Evolutionary conservation across 2,329 filamentous ascomycete genomes (phyloP), one percentile per base, ranked within the genome.

Genomic region (Huntiella decipiens): DNA sequence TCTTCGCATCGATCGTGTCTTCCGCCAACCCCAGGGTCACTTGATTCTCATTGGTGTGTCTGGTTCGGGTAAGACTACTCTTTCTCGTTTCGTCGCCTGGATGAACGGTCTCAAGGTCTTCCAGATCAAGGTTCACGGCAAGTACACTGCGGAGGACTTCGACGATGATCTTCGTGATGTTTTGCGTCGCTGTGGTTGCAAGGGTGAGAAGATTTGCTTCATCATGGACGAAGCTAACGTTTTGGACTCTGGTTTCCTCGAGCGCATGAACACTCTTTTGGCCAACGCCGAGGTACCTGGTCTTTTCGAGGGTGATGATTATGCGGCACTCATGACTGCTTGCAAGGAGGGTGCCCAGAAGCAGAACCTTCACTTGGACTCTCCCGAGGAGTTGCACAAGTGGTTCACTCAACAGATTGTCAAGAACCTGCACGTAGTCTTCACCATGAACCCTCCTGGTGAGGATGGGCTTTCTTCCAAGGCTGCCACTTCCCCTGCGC

Each of bases 221-320:
- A 95, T 99, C 66, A 96, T 99, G 87, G 91, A 99, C 59, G 91
- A 99, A 65, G 82, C 88, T 7, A 99, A 99, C 56, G 91, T 99
- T 33, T 73, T 99, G 22, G 91, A 99, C 61, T 98, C 91, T 38
- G 91, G 91, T 45, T 99, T 99, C 77, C 64, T 99, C 46, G 91
- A 99, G 62, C 80, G 92, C 56, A 99, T 98, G 91, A 99, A 99
- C 60, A 99, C 91, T 0, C 66, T 99, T 43, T 77, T 99, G 51
- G 92, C 91, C 56, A 99, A 99, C 59, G 91, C 92, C n/a, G 92
- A 99, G 64, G 91, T 99, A 8, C 91, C 91, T 13, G 91, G 91
- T 65, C 74, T 98, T 3, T 99, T 99, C 54, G 92, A 99, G 63
- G 91, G 91, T n/a, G 91, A 99, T 55, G 91, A 98, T 54, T 88